These are phyloP conservation scores for Mortierella sp. DNA, from an alignment of 371 early-diverging fungal species.

Conservation along the genomic window DNA sequence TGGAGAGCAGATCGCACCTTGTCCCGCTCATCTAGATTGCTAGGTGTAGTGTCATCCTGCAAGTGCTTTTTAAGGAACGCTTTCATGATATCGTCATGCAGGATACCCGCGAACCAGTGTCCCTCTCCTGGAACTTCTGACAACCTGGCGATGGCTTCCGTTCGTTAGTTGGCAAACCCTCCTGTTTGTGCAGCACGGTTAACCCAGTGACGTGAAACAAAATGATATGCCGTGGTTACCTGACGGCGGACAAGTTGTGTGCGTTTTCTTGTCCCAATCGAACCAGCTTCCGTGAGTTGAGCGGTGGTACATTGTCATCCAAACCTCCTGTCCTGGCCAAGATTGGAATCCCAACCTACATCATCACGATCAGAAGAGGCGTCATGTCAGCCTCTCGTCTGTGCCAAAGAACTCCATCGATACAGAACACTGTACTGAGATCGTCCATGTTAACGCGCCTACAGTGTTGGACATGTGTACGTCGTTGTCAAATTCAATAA, in stretches of 20 bases:
- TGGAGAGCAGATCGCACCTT: neutral
- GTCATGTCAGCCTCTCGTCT: too few relatives aligned
- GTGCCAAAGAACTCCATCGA: too few relatives aligned
- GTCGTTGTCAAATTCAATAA: slow-evolving; percentile 78
- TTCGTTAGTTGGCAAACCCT: too few relatives aligned
- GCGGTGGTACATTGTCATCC: slow-evolving; percentile 80
- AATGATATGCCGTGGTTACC: slow-evolving; percentile 34
- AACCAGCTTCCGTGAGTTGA: slow-evolving; percentile 69
- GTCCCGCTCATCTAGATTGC: neutral
- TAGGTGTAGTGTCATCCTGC: slow-evolving; percentile 21
- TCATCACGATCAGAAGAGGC: too few relatives aligned
- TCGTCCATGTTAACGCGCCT: slow-evolving; percentile 12
- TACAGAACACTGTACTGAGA: too few relatives aligned
- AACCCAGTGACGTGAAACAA: too few relatives aligned
- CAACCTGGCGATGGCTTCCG: slow-evolving; percentile 57
- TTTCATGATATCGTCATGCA: slow-evolving; percentile 60
- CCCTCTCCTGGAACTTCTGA: slow-evolving; percentile 67
- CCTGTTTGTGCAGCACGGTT: too few relatives aligned
- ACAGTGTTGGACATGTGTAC: slow-evolving; percentile 73
- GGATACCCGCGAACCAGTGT: slow-evolving; percentile 74
- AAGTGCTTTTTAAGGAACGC: slow-evolving; percentile 55
- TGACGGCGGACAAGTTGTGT: slow-evolving; percentile 46
- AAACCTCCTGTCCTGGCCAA: slow-evolving; percentile 67
- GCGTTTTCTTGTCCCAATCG: slow-evolving; percentile 71
- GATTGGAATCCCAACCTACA: slow-evolving; percentile 69